These are phyloP conservation scores for Spongospora subterranea DNA, from an alignment of 208 protist genomes.

Conservation along the genomic window DNA sequence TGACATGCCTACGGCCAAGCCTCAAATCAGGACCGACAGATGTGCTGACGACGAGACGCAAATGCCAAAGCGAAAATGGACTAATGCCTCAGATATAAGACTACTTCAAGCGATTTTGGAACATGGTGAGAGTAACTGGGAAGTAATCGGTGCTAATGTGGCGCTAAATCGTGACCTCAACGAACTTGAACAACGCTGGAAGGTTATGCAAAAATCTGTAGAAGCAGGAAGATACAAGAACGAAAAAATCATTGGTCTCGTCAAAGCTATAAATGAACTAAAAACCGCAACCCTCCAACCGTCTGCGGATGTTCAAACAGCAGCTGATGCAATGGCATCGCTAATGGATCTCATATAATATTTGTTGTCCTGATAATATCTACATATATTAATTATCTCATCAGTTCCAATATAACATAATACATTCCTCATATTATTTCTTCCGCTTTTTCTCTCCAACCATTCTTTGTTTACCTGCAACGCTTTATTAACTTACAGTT, in stretches of 20 bases:
- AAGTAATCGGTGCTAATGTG: neutral
- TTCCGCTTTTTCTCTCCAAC: too few species aligned
- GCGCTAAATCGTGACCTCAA: neutral
- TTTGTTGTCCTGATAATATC: too few species aligned
- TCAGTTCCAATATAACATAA: too few species aligned
- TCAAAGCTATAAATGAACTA: neutral
- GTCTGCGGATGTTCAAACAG: neutral
- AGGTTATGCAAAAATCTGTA: conserved; percentile 25
- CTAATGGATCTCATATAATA: conserved; percentile 4
- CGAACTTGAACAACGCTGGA: neutral
- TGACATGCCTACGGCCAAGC: neutral
- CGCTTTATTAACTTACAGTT: too few species aligned
- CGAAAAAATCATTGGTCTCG: neutral
- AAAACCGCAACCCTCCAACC: too few species aligned
- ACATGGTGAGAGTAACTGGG: conserved; percentile 8
- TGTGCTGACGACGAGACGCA: neutral
- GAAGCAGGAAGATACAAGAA: conserved; percentile 16
- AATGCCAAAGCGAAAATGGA: conserved; percentile 8
- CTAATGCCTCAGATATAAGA: neutral
- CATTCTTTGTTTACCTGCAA: too few species aligned
- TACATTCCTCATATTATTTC: too few species aligned
- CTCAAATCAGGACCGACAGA: neutral
- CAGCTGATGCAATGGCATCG: conserved; percentile 1
- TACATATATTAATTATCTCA: too few species aligned
- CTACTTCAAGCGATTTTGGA: conserved; percentile 36